phyloP scores from a whole-genome alignment of 805 yeast species.

The Spathaspora girioi region DNA sequence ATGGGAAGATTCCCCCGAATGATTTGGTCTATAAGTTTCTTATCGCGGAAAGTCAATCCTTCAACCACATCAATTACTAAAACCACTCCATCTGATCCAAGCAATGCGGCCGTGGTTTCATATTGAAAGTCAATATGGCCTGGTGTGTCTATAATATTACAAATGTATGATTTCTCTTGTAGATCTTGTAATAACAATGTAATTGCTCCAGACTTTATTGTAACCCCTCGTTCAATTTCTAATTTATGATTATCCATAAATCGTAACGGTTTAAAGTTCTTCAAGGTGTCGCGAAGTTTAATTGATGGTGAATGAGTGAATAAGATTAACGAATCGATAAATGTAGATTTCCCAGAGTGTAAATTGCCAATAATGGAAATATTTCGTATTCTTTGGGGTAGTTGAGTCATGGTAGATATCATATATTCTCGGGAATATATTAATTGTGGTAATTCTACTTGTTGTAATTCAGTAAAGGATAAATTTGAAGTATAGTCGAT shows the following conservation, averaged over 20 bases:
- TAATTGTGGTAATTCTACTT: conserved; percentile 52
- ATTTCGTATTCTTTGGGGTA: conserved; percentile 69
- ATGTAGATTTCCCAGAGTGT: conserved; percentile 82
- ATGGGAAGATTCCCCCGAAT: conserved; percentile 49
- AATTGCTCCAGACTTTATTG: conserved; percentile 62
- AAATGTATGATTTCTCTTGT: conserved; percentile 47
- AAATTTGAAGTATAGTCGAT: conserved; percentile 16
- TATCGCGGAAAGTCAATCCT: conserved; percentile 63
- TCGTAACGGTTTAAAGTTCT: conserved; percentile 46
- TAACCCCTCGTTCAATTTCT: conserved; percentile 67
- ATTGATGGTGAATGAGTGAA: conserved; percentile 56
- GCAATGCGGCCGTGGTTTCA: conserved; percentile 58
- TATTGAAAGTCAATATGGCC: conserved; percentile 87
- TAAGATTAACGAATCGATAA: conserved; percentile 62
- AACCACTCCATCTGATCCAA: conserved; percentile 61
- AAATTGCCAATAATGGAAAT: conserved; percentile 76
- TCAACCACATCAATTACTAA: conserved; percentile 83
- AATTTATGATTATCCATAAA: conserved; percentile 70
- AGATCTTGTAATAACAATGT: conserved; percentile 56
- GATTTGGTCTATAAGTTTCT: conserved; percentile 48
- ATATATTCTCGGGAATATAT: conserved; percentile 63
- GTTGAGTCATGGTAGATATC: conserved; percentile 35
- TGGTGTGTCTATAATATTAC: conserved; percentile 80
- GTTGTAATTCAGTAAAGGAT: conserved; percentile 15
- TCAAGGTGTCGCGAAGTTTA: conserved; percentile 17